Conservation (phyloP, 345 rosid species). For the Eucalyptus caleyi region DNA sequence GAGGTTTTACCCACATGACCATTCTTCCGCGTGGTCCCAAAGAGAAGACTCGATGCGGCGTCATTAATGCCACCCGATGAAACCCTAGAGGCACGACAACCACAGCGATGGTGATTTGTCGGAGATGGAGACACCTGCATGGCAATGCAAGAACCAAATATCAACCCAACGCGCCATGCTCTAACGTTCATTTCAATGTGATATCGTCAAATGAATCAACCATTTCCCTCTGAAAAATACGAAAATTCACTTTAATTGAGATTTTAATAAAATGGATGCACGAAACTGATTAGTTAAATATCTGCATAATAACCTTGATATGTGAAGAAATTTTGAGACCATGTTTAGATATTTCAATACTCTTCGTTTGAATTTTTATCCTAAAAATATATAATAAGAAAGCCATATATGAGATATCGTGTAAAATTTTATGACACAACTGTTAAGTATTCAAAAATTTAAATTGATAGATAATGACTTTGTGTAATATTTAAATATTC, state of each 20-base stretch:
- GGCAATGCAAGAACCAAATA: neutral
- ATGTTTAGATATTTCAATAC: neutral
- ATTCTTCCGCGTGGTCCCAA: neutral
- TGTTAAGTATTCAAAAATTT: neutral
- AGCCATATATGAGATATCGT: neutral
- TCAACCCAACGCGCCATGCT: neutral
- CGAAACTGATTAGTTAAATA: neutral
- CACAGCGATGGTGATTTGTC: neutral
- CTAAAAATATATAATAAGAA: neutral
- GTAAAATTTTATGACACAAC: neutral
- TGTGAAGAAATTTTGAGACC: neutral
- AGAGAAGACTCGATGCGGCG: too few species aligned
- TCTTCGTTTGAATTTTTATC: neutral
- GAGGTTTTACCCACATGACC: neutral
- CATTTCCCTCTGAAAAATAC: neutral
- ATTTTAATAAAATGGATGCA: neutral
- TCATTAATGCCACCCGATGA: too few species aligned
- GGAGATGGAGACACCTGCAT: neutral
- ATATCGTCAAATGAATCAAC: too few species aligned
- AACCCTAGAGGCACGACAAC: too few species aligned
- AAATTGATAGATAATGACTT: neutral
- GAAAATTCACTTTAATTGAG: neutral
- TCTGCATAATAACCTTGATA: neutral
- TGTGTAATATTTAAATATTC: neutral
- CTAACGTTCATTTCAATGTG: neutral